A percentile compares a stretch with the other conserved stretches of the same genome.
phyloP scores from a whole-genome alignment of 1,284 basidiomycete genomes.

The Rhodotorula mucilaginosa region DNA sequence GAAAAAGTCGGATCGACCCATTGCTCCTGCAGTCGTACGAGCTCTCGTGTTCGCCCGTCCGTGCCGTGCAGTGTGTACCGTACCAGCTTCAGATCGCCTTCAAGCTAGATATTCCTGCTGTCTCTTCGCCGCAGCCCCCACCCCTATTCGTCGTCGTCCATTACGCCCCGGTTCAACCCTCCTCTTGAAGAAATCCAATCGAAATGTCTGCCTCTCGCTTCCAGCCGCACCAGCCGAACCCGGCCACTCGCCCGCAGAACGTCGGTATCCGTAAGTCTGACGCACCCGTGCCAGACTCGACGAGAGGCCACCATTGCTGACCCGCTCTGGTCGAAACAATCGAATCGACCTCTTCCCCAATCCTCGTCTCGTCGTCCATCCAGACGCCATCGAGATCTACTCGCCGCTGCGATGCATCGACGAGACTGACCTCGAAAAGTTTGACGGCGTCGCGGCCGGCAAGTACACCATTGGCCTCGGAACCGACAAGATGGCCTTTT shows the following conservation, averaged over 20 bases:
- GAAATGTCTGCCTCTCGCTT: slow-evolving; percentile 11
- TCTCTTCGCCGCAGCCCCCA: too few relatives aligned
- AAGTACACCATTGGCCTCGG: slow-evolving; percentile 99
- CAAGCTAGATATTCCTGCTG: too few relatives aligned
- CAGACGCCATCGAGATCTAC: slow-evolving; percentile 63
- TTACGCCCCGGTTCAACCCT: background rate
- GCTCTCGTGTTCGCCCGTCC: too few relatives aligned
- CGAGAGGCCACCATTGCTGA: background rate
- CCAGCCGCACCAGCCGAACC: slow-evolving; percentile 30
- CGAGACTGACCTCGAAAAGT: slow-evolving; percentile 90
- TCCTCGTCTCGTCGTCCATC: slow-evolving; percentile 18
- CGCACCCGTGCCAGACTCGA: background rate
- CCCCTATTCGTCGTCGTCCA: too few relatives aligned
- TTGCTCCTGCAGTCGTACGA: too few relatives aligned
- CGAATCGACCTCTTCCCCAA: background rate
- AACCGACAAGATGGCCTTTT: slow-evolving; percentile 80
- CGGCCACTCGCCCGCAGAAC: slow-evolving; percentile 32
- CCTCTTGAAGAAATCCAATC: slow-evolving; percentile 1
- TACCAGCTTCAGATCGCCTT: too few relatives aligned
- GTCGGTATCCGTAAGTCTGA: slow-evolving; percentile 39
- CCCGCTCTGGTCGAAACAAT: too few relatives aligned
- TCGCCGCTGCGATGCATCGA: slow-evolving; percentile 65
- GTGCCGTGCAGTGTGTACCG: too few relatives aligned
- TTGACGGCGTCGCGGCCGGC: slow-evolving; percentile 90
- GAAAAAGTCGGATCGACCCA: too few relatives aligned